Conservation (phyloP, 345 rosid species). For the Ceriops zippeliana region DNA sequence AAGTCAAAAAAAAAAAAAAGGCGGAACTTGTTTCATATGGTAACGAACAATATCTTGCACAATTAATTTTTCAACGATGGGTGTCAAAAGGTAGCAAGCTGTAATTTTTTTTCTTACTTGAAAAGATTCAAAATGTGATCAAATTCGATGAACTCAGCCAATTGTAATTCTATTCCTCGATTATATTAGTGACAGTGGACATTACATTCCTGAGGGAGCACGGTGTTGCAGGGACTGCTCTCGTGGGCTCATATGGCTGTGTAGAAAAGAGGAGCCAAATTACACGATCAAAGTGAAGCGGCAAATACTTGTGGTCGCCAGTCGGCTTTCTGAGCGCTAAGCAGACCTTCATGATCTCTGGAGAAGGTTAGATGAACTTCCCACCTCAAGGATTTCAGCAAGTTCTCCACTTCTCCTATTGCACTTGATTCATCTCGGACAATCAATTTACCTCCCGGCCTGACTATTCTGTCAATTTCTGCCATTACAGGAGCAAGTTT, state of each 20-base stretch:
- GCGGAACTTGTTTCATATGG: too few relatives aligned
- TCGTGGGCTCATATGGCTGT: neutral
- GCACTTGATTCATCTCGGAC: slow-evolving; percentile 63
- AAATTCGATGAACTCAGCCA: neutral
- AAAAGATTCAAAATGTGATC: too few relatives aligned
- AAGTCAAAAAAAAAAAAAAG: too few relatives aligned
- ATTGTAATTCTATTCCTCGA: neutral
- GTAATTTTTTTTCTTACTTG: too few relatives aligned
- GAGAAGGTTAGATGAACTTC: slow-evolving; percentile 74
- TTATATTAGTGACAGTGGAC: neutral
- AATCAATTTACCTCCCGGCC: slow-evolving; percentile 90
- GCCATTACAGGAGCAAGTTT: slow-evolving; percentile 75
- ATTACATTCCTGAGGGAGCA: slow-evolving; percentile 3
- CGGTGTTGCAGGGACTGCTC: neutral
- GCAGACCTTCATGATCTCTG: slow-evolving; percentile 73
- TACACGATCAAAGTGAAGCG: slow-evolving; percentile 31
- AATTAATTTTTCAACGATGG: too few relatives aligned
- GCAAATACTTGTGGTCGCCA: slow-evolving; percentile 69
- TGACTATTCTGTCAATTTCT: slow-evolving; percentile 87
- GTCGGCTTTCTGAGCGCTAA: slow-evolving; percentile 88
- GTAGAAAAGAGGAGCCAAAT: neutral
- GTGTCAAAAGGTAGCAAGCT: too few relatives aligned
- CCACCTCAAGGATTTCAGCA: slow-evolving; percentile 82
- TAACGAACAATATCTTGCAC: too few relatives aligned
- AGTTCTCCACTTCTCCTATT: slow-evolving; percentile 70